Percentiles rank a stretch among this genome's conserved stretches.
Evolutionary conservation across 768 basidiomycete genomes (phyloP).

Genomic region (Suillus fuscotomentosus): DNA sequence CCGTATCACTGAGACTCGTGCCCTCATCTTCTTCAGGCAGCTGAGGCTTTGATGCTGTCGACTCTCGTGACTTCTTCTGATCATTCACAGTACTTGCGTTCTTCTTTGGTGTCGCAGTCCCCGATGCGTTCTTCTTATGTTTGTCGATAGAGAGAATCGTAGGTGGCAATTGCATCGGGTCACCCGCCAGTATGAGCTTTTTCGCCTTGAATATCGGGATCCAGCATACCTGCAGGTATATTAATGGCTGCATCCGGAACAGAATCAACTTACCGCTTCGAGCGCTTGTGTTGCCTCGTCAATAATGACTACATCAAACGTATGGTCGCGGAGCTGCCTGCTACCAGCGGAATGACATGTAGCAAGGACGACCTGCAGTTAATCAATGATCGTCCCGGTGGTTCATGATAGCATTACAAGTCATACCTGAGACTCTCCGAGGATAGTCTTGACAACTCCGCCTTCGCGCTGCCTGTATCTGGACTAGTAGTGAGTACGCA

Average conservation of each 20-base stretch:
- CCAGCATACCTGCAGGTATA: constrained; percentile 58
- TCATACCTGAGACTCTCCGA: constrained; percentile 72
- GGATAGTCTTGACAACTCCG: constrained; percentile 77
- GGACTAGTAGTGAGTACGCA: not conserved
- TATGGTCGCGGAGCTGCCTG: constrained; percentile 68
- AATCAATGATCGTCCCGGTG: not conserved
- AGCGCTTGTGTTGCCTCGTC: constrained; percentile 98
- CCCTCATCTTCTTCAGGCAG: constrained; percentile 7
- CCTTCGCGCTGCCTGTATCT: constrained; percentile 91
- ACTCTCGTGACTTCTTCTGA: constrained; percentile 1
- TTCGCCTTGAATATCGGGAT: constrained; percentile 91
- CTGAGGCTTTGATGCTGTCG: not conserved
- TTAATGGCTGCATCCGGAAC: not conserved
- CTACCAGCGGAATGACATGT: constrained; percentile 96
- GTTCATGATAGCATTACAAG: not conserved
- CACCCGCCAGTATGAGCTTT: constrained; percentile 89
- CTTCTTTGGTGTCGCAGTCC: not conserved
- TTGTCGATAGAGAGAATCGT: constrained; percentile 75
- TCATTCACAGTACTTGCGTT: constrained; percentile 5
- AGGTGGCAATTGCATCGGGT: constrained; percentile 94
- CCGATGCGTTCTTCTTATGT: constrained; percentile 33
- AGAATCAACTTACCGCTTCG: constrained; percentile 63
- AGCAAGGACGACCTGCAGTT: constrained; percentile 71
- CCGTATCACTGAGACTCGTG: constrained; percentile 3
- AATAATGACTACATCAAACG: constrained; percentile 93